Base-by-base conservation (phyloP, 2,329 filamentous ascomycete species). In the Penicillium sp. region DNA sequence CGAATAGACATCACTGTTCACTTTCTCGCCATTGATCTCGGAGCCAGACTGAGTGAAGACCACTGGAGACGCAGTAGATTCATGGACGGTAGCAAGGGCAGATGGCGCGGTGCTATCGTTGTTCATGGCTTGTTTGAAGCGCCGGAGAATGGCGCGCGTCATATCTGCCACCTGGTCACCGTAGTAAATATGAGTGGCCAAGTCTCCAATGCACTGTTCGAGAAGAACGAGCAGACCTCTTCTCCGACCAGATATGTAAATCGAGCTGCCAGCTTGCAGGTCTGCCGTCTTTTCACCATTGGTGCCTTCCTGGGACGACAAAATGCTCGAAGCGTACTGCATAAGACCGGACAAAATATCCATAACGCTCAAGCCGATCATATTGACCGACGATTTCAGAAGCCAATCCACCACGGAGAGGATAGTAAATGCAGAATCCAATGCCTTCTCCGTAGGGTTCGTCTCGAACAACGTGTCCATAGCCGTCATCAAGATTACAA, bases 151-250 rank as follows among this genome's bases (percentile, higher is more conserved):
- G 0, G 91, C 86, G 21, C 87, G 84, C 51, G 97, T 86, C 91
- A 98, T 97, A 74, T 99, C 95, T 1, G 90, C 87, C 54, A 98
- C 91, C 74, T 99, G 95, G 66, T 98, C 93, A 1, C 90, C 90
- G 72, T 99, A 99, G 78, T 99, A 99, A 31, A 97, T 88, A 70
- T 99, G 95, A 0, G 91, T 96, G 2, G 93, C 92, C 27, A 99
- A 80, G 70, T 93, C 86, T n/a, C 91, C 91, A 59, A 97, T 92
- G 75, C 91, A 96, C 64, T 85, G 82, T 71, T 95, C 88, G 16
- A 98, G 82, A 31, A 87, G 84, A 33, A 80, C 74, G 27, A 96
- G 77, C 16, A 97, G 80, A 63, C 87, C 83, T 60, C 82, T 81
- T 49, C 87, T 83, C 16, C 75, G 71, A 3, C 80, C 82, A 55